These are phyloP conservation scores for Plenodomus lindquistii DNA, from an alignment of 2,329 filamentous ascomycete genomes.

Conservation along the genomic window DNA sequence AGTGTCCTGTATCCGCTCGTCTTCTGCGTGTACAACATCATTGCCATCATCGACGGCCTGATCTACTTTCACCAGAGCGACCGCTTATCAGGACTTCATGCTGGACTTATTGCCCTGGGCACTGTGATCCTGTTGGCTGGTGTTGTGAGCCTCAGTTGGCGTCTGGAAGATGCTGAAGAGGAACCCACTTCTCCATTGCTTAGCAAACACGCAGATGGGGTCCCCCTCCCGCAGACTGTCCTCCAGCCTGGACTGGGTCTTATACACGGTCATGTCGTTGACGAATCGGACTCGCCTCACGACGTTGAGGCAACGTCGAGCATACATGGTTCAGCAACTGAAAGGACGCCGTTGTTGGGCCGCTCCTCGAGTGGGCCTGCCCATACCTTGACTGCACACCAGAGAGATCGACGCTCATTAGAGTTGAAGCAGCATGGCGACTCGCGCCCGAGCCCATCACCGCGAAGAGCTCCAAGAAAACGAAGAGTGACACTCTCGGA, in stretches of 20 bases:
- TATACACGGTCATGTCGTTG: conserved; percentile 70
- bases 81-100: conserved; percentile 74
- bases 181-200: conserved; percentile 53
- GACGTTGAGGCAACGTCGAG: conserved; percentile 36
- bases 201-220: conserved; percentile 42
- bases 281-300: conserved; percentile 42
- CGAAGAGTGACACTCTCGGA: conserved; percentile 58
- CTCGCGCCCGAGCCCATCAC: conserved; percentile 27
- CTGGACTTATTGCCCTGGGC: conserved; percentile 80
- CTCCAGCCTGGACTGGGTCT: conserved; percentile 83
- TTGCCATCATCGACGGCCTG: conserved; percentile 93
- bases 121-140: conserved; percentile 84
- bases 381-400: conserved; percentile 18
- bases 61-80: conserved; percentile 95
- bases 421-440: conserved; percentile 21
- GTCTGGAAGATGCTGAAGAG: conserved; percentile 75
- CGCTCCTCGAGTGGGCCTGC: conserved; percentile 41
- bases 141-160: conserved; percentile 91
- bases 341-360: conserved; percentile 43
- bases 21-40: conserved; percentile 99
- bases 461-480: conserved; percentile 30
- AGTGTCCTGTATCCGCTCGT: conserved; percentile 95
- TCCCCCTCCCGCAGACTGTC: conserved; percentile 61
- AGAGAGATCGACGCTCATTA: conserved; percentile 31
- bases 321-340: conserved; percentile 33